Evolutionary conservation across 2,329 filamentous ascomycete genomes (phyloP), one percentile per base, ranked within the genome.

Genomic region (Uncinocarpus reesii): DNA sequence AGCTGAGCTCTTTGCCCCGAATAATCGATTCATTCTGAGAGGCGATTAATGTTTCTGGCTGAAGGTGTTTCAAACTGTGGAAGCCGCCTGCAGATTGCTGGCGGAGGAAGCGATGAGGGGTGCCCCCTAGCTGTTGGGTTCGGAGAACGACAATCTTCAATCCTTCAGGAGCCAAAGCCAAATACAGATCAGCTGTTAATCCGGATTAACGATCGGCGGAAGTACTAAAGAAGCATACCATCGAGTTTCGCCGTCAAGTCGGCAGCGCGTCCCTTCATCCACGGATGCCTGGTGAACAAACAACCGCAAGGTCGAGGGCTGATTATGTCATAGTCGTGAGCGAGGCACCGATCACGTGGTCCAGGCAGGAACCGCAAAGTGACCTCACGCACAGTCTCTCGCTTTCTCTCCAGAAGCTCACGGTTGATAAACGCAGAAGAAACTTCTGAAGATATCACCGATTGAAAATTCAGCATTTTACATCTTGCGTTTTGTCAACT

Each of bases 21-120:
- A 98, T 58, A 98, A 77, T 60, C 92, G 86, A 68, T 98, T 96
- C 92, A 98, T 96, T 54, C 48, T 74, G 2, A 24, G 36, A 6
- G 3, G 20, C 36, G 13, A 23, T 21, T 38, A n/a, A 47, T 36
- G 28, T 47, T 32, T 20, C 44, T 23, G 20, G 20, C 21, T 18
- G n/a, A 41, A 13, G 21, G 4, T 23, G 11, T 23, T 41, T 28
- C 24, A 23, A 18, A n/a, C n/a, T n/a, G n/a, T n/a, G n/a, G n/a
- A n/a, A n/a, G n/a, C n/a, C n/a, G n/a, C n/a, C n/a, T n/a, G n/a
- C n/a, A n/a, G n/a, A n/a, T n/a, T n/a, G n/a, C n/a, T n/a, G n/a
- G n/a, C n/a, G n/a, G n/a, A n/a, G n/a, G n/a, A n/a, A 21, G 16
- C 3, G 20, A 29, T 2, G 18, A 8, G 38, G 7, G 7, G 38